Evolutionary conservation across 2,329 filamentous ascomycete species (phyloP).

Genomic region (Leptographium radiaticola): DNA sequence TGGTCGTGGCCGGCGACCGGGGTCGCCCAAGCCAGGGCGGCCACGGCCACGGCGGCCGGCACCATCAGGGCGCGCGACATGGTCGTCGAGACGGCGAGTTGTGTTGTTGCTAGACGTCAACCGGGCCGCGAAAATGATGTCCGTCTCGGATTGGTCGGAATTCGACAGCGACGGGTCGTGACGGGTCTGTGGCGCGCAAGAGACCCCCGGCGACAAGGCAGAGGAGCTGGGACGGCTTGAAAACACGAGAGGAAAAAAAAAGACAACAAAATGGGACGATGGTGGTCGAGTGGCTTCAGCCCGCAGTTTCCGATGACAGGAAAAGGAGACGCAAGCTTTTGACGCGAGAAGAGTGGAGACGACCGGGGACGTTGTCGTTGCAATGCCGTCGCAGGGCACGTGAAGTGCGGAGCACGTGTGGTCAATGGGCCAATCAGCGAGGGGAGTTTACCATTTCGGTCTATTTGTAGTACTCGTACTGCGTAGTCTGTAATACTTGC

Average conservation of each 20-base stretch:
- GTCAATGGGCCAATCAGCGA: conserved; percentile 5
- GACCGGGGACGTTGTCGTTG: not conserved
- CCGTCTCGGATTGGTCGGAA: too few relatives aligned
- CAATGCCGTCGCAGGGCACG: not conserved
- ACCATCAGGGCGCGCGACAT: not conserved
- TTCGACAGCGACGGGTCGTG: too few relatives aligned
- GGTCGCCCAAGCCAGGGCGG: conserved; percentile 6
- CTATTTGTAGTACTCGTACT: not conserved
- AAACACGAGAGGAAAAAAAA: too few relatives aligned
- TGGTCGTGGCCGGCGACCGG: conserved; percentile 32
- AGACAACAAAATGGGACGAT: too few relatives aligned
- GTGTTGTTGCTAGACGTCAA: too few relatives aligned
- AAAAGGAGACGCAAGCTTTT: not conserved
- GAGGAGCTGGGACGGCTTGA: too few relatives aligned
- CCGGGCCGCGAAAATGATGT: too few relatives aligned
- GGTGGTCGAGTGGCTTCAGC: too few relatives aligned
- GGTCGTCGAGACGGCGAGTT: not conserved
- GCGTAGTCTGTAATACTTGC: too few relatives aligned
- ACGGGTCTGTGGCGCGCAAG: too few relatives aligned
- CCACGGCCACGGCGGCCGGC: conserved; percentile 1
- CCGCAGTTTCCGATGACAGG: not conserved
- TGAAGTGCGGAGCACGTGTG: not conserved
- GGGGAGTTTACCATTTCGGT: conserved; percentile 1
- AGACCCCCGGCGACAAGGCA: too few relatives aligned
- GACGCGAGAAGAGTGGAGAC: not conserved